A percentile compares a stretch with the other conserved stretches of the same genome.
phyloP scores from a whole-genome alignment of 331 rosid species.

The Quercus lobata region DNA sequence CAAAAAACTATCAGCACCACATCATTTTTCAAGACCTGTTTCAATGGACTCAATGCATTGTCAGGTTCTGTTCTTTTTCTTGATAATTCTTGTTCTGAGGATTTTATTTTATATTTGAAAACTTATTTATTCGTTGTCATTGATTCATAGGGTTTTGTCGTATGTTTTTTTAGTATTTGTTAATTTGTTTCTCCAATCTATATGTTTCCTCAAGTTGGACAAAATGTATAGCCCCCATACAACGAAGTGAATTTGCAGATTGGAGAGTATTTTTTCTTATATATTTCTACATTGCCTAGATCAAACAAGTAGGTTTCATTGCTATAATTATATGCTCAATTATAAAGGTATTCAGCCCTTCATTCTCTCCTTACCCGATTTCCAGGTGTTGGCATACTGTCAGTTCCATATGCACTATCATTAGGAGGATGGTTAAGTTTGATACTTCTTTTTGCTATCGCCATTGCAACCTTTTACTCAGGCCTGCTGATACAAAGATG shows the following conservation, averaged over 20 bases:
- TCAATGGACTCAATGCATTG: conserved; percentile 54
- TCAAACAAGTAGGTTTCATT: too few relatives aligned
- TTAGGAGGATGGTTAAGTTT: conserved; percentile 86
- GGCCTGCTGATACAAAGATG: conserved; percentile 68
- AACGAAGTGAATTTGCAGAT: too few relatives aligned
- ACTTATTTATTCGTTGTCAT: too few relatives aligned
- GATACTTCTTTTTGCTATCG: conserved; percentile 41
- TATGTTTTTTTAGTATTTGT: too few relatives aligned
- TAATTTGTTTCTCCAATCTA: too few relatives aligned
- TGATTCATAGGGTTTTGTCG: too few relatives aligned
- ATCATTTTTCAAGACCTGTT: conserved; percentile 27
- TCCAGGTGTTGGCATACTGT: conserved; percentile 84
- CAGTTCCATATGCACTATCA: conserved; percentile 85
- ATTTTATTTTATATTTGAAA: too few relatives aligned
- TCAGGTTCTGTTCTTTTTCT: conserved; percentile 27
- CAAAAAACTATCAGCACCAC: background rate
- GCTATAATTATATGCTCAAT: background rate
- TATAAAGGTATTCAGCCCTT: background rate
- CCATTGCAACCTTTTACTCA: conserved; percentile 47
- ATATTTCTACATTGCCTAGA: too few relatives aligned
- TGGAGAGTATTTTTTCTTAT: too few relatives aligned
- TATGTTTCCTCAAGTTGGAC: too few relatives aligned
- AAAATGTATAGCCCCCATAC: too few relatives aligned
- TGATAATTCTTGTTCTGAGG: background rate
- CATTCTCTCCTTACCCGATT: background rate